Evolutionary conservation across 257 asterid genomes (phyloP).

Genomic region (Solanum medicagineum): DNA sequence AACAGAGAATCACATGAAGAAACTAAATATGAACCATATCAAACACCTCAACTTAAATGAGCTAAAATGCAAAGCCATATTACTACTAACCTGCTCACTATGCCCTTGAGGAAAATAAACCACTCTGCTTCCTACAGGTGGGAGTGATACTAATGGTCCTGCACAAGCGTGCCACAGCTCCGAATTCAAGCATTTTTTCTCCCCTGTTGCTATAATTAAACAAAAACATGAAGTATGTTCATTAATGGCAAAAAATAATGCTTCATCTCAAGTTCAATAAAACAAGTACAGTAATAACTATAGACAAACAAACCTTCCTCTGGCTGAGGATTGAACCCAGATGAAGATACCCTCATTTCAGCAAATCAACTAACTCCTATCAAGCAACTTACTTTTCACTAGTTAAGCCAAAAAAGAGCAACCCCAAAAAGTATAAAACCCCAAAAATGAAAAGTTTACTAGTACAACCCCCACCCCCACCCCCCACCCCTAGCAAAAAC

Average conservation of each 20-base stretch:
- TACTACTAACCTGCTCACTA: conserved; percentile 66
- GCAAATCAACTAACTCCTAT: conserved; percentile 11
- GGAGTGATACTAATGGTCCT: conserved; percentile 89
- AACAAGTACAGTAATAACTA: not conserved
- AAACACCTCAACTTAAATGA: not conserved
- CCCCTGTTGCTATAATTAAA: conserved; percentile 28
- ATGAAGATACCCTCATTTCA: conserved; percentile 66
- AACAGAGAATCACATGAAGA: not conserved
- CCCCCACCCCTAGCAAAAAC: conserved; percentile 32
- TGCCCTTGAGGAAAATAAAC: conserved; percentile 94
- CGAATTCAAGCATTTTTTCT: conserved; percentile 86
- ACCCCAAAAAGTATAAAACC: not conserved
- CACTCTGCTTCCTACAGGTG: conserved; percentile 76
- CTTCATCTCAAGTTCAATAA: not conserved
- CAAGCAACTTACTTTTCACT: not conserved
- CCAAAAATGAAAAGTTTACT: not conserved
- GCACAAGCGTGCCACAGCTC: conserved; percentile 99
- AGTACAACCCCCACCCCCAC: conserved; percentile 13
- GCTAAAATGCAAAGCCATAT: not conserved
- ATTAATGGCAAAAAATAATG: not conserved
- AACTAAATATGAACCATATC: not conserved
- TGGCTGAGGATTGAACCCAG: conserved; percentile 51
- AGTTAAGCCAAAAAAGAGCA: conserved; percentile 1
- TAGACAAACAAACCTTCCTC: conserved; percentile 50
- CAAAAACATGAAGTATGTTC: not conserved